A percentile compares a stretch with the other conserved stretches of the same genome.
These are phyloP conservation scores for Amanita subjunquillea DNA, from an alignment of 768 basidiomycete species.

Conservation along the genomic window DNA sequence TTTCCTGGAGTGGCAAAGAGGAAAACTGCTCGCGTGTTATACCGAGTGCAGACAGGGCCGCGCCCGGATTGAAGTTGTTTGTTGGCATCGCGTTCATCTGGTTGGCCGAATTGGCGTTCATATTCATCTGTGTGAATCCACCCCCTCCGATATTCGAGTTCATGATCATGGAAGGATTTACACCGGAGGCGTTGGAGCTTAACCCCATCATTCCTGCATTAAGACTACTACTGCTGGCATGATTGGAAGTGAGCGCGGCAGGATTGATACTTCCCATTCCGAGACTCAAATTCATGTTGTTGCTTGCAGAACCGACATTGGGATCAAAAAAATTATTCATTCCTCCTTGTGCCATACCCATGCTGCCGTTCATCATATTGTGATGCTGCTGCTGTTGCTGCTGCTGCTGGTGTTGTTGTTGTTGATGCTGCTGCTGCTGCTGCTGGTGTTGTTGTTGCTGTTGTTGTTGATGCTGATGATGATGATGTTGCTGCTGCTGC, in stretches of 20 bases:
- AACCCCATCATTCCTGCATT: slow-evolving; percentile 2
- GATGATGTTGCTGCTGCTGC: slow-evolving; percentile 13
- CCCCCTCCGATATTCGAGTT: slow-evolving; percentile 7
- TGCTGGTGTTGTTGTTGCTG: slow-evolving; percentile 26
- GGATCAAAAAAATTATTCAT: slow-evolving; percentile 4
- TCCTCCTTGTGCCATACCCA: slow-evolving; percentile 1
- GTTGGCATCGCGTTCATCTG: slow-evolving; percentile 6
- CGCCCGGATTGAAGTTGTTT: slow-evolving; percentile 4
- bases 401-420: slow-evolving; percentile 21
- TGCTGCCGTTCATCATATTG: slow-evolving; percentile 7
- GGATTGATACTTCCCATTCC: slow-evolving; percentile 14
- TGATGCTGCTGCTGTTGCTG: slow-evolving; percentile 12
- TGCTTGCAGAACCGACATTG: slow-evolving; percentile 11
- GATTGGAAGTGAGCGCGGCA: slow-evolving; percentile 5
- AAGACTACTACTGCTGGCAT: background rate
- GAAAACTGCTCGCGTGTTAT: slow-evolving; percentile 23
- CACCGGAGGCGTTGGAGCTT: slow-evolving; percentile 1
- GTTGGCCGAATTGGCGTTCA: slow-evolving; percentile 6
- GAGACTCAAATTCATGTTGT: slow-evolving; percentile 10
- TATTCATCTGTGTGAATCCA: slow-evolving; percentile 6
- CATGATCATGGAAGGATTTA: slow-evolving; percentile 11
- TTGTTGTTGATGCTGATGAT: slow-evolving; percentile 13
- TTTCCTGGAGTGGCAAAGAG: slow-evolving; percentile 14
- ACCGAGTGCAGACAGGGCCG: slow-evolving; percentile 9
- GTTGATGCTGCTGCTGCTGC: slow-evolving; percentile 13